Evolutionary conservation across 2,329 filamentous ascomycete species (phyloP), one percentile per base, ranked within the genome.

Genomic region (Aspergillus ochraceus): DNA sequence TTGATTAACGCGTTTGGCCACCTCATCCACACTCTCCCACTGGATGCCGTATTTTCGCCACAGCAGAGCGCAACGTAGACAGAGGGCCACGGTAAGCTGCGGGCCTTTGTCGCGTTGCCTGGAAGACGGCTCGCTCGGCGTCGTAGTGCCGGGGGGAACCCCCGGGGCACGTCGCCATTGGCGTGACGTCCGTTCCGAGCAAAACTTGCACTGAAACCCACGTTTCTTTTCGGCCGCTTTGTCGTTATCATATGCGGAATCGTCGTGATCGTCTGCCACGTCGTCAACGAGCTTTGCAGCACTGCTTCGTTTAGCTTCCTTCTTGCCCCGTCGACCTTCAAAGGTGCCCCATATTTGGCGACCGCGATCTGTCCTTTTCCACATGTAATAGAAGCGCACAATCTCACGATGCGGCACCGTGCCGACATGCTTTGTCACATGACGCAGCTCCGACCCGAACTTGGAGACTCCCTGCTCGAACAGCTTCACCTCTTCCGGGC

Each of bases 1-100:
- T 64, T 90, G 87, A 1, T 88, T 86, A 47, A 96, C 88, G 78
- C 97, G 96, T 79, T 93, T 96, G 45, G 89, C 86, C 42, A 97
- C 86, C 69, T 98, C 94, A 47, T 98, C 95, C 14, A 92, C 85
- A 66, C 96, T 91, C 75, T 98, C 95, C 88, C 92, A 99, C 66
- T 96, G 91, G 62, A 99, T 92, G 17, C 90, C 94, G 75, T 99
- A 99, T 65, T 94, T 91, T 53, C 95, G 89, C 95, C 95, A 99
- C 9, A 99, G 81, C 69, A 95, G 88, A 26, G 93, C 93, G 71
- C 95, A 99, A 60, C 94, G 88, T 59, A 92, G 85, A 73, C 95
- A 99, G 4, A 99, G 84, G 3, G 94, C 93, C 52, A 93, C 84
- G 19, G 96, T 86, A 39, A 90, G 87, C 67, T 90, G 87, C 17